Percentiles rank a stretch among this genome's conserved stretches.
These are phyloP conservation scores for Backusella morwellensis DNA, from an alignment of 192 early-diverging fungal species.

Conservation along the genomic window DNA sequence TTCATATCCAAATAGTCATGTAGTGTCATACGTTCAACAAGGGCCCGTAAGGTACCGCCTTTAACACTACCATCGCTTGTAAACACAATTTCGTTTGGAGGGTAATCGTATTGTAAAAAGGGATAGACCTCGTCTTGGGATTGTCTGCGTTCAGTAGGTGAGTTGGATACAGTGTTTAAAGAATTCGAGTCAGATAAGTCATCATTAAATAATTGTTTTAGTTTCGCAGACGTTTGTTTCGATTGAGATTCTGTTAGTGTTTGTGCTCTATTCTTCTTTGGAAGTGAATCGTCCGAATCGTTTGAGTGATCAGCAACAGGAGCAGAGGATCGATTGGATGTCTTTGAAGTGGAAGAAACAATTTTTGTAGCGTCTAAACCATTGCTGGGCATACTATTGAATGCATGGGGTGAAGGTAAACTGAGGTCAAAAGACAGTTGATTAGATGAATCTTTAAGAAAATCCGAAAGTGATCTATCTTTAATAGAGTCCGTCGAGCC, in stretches of 20 bases:
- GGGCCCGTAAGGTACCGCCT: constrained; percentile 83
- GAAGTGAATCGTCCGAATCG: background rate
- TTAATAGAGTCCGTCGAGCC: background rate
- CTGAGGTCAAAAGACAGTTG: background rate
- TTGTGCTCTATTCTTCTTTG: constrained; percentile 1
- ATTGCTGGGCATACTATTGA: constrained; percentile 7
- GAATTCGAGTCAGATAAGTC: constrained; percentile 62
- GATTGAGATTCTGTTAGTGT: constrained; percentile 4
- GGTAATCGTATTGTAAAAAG: constrained; percentile 70
- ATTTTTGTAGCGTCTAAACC: constrained; percentile 6
- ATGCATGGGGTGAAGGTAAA: constrained; percentile 1
- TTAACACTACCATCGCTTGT: constrained; percentile 87
- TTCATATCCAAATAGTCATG: constrained; percentile 83
- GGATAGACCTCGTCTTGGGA: constrained; percentile 86
- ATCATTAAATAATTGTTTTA: constrained; percentile 61
- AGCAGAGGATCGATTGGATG: constrained; percentile 6
- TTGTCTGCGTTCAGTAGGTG: constrained; percentile 80
- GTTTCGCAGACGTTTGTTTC: constrained; percentile 36
- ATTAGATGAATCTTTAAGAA: constrained; percentile 8
- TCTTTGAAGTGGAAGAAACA: constrained; percentile 1
- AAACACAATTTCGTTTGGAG: constrained; percentile 70
- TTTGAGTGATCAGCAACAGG: background rate
- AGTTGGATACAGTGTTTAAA: constrained; percentile 69
- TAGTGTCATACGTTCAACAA: constrained; percentile 86
- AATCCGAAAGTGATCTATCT: constrained; percentile 3